These are phyloP conservation scores for Saccharomyces hybrid DNA, from an alignment of 1,139 yeast species.

Conservation along the genomic window DNA sequence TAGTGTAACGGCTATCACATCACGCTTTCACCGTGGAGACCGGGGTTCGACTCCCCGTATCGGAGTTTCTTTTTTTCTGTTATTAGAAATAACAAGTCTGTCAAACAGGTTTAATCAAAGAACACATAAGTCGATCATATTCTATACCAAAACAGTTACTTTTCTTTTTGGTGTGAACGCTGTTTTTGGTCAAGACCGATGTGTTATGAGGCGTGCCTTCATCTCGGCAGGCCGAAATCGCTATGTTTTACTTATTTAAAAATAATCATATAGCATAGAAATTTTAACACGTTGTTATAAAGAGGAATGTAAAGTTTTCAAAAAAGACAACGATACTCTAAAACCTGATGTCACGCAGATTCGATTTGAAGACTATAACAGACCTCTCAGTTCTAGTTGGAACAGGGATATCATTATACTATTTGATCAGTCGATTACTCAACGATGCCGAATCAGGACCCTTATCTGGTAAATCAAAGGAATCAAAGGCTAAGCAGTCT, in stretches of 20 bases:
- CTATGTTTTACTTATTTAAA: neutral
- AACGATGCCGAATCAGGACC: constrained; percentile 44
- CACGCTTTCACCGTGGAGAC: constrained; percentile 31
- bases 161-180: too few species aligned
- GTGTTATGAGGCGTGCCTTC: neutral
- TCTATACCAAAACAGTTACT: too few species aligned
- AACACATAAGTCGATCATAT: too few species aligned
- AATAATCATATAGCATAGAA: neutral
- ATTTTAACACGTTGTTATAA: neutral
- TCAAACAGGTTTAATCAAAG: too few species aligned
- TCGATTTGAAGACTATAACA: constrained; percentile 50
- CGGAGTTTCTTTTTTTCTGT: constrained; percentile 17
- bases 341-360: constrained; percentile 32
- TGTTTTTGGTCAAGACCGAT: neutral
- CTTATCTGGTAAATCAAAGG: constrained; percentile 48
- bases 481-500: constrained; percentile 59
- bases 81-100: neutral
- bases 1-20: constrained; percentile 33
- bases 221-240: neutral
- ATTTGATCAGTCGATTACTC: constrained; percentile 52
- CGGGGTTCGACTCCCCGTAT: constrained; percentile 18
- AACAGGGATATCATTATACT: constrained; percentile 75
- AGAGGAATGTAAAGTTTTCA: neutral
- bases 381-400: constrained; percentile 72
- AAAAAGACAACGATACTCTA: neutral